Evolutionary conservation across 176 grass and related monocot species (phyloP).

Genomic region (Cenchrus purpureus): DNA sequence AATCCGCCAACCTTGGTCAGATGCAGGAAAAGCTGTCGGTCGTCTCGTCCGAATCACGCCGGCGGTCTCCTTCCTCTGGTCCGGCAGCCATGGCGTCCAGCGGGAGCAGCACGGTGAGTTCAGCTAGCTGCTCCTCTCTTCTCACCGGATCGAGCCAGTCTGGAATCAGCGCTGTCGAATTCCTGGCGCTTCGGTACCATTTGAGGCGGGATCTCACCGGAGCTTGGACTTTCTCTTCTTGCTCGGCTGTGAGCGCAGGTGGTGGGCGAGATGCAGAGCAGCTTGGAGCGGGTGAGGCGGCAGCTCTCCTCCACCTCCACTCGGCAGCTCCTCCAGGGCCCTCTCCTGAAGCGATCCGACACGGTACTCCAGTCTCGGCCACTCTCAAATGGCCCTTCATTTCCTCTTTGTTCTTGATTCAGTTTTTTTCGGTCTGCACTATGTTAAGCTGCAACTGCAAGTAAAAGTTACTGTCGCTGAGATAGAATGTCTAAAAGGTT

Average conservation of each 20-base stretch:
- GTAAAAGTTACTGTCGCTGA: not conserved
- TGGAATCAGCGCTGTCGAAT: not conserved
- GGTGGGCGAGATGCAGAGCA: constrained; percentile 72
- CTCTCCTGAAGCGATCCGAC: constrained; percentile 87
- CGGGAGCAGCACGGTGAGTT: constrained; percentile 61
- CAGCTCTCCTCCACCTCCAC: constrained; percentile 78
- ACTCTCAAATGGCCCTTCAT: not conserved
- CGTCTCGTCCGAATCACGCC: not conserved
- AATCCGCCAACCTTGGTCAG: not conserved
- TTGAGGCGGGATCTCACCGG: constrained; percentile 27
- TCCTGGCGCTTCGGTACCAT: constrained; percentile 7
- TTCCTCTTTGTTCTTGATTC: constrained; percentile 13
- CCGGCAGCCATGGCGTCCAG: constrained; percentile 53
- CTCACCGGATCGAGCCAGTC: not conserved
- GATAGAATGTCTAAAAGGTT: not conserved
- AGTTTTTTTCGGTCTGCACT: not conserved
- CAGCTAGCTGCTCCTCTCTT: too few species aligned
- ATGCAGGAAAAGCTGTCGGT: not conserved
- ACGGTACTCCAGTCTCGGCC: constrained; percentile 35
- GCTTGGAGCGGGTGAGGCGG: constrained; percentile 82
- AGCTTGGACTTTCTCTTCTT: constrained; percentile 6
- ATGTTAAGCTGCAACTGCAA: too few species aligned
- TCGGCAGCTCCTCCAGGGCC: constrained; percentile 81
- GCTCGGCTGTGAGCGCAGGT: constrained; percentile 38
- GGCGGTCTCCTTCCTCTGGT: not conserved